phyloP scores from a whole-genome alignment of 2,329 filamentous ascomycete genomes.

The Alternaria postmessia region DNA sequence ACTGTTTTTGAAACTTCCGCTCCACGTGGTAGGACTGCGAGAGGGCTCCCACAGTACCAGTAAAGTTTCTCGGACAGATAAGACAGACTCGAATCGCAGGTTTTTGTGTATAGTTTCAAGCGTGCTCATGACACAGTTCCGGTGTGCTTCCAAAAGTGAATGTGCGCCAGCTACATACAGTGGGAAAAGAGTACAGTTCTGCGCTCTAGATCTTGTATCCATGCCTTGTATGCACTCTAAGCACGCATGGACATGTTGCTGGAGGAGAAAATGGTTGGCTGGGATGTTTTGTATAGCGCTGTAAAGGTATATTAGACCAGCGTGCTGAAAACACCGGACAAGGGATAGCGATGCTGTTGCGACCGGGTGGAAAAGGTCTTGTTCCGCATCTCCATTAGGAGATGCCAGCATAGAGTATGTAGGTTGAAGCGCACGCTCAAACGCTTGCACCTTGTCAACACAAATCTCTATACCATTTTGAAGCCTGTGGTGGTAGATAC shows the following conservation, averaged over 20 bases:
- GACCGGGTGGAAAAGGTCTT: background rate
- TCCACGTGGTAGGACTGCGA: conserved; percentile 11
- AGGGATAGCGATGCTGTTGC: conserved; percentile 9
- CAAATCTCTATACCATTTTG: conserved; percentile 1
- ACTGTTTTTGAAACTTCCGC: conserved; percentile 10
- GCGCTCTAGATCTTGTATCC: conserved; percentile 17
- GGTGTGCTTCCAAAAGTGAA: conserved; percentile 9
- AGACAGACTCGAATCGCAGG: conserved; percentile 22
- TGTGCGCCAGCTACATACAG: conserved; percentile 24
- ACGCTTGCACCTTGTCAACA: conserved; percentile 5
- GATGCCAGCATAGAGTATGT: conserved; percentile 2
- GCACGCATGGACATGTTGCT: conserved; percentile 25
- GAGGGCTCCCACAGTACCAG: conserved; percentile 10
- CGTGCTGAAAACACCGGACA: conserved; percentile 23
- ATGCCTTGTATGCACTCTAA: conserved; percentile 22
- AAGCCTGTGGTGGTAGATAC: conserved; percentile 11
- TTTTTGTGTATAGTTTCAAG: conserved; percentile 19
- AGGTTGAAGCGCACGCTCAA: conserved; percentile 13
- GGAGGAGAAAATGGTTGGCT: conserved; percentile 16
- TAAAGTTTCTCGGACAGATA: conserved; percentile 15
- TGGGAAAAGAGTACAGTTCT: conserved; percentile 26
- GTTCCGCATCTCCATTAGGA: background rate
- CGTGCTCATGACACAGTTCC: conserved; percentile 8
- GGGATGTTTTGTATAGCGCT: conserved; percentile 22
- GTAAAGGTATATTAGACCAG: conserved; percentile 26